phyloP scores from a whole-genome alignment of 2,329 filamentous ascomycete species.

The Lachnellula suecica region DNA sequence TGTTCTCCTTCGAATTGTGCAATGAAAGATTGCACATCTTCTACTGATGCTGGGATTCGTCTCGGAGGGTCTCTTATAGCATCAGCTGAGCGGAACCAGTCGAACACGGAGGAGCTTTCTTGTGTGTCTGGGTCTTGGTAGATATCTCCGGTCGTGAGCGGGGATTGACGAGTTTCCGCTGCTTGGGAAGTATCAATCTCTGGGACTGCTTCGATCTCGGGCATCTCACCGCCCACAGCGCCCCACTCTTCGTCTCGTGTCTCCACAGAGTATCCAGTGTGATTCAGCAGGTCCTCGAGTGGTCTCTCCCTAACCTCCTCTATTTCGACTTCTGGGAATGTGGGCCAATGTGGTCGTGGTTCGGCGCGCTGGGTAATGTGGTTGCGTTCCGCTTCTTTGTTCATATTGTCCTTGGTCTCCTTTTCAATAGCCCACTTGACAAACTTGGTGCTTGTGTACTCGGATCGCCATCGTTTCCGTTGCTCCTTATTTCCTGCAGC shows the following conservation, averaged over 20 bases:
- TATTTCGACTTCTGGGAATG: constrained; percentile 25
- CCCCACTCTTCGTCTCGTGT: neutral
- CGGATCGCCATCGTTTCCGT: constrained; percentile 55
- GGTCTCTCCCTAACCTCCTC: constrained; percentile 28
- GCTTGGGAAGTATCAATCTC: constrained; percentile 23
- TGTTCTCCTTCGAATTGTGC: constrained; percentile 12
- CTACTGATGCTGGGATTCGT: constrained; percentile 8
- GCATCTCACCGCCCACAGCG: constrained; percentile 2
- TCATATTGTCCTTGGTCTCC: constrained; percentile 8
- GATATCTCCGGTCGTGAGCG: neutral
- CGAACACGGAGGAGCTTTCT: neutral
- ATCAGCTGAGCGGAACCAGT: neutral
- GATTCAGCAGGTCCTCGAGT: constrained; percentile 27
- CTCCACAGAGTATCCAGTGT: constrained; percentile 27
- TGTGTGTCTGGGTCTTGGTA: neutral
- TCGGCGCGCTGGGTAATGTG: neutral
- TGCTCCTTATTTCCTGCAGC: constrained; percentile 61
- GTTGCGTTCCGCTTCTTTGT: neutral
- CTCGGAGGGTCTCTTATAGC: neutral
- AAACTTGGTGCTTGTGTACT: constrained; percentile 45
- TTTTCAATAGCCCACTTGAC: constrained; percentile 30
- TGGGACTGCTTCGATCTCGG: constrained; percentile 25
- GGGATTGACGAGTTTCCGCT: neutral
- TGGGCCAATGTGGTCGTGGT: constrained; percentile 13
- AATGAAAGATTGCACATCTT: constrained; percentile 11